Base-by-base conservation (phyloP, 169 alveolate species). In the Babesia divergens region DNA sequence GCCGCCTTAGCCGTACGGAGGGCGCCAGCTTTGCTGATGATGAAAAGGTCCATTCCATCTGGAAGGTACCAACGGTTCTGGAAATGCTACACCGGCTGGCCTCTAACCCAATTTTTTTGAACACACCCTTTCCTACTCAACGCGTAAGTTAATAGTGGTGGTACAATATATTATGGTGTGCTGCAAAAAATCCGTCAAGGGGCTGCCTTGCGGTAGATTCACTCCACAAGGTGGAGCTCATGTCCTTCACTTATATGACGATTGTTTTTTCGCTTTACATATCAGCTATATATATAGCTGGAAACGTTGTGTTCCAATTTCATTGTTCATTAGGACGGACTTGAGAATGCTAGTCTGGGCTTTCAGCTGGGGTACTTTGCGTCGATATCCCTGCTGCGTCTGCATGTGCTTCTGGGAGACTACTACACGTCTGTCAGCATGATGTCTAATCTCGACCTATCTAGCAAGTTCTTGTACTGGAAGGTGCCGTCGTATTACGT, bases 401-500 rank as follows among this genome's bases (percentile, higher is more conserved):
- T 90, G 29, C 83, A 90, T 65, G 91, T 90, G 32, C 65, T 86
- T 14, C 68, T 90, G 69, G 95, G 95, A 14, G 93, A 88, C 69
- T 91, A 88, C 79, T 68, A 81, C 74, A 79, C 83, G 6, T 92
- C 94, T 2, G 74, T 91, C 49, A 65, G 74, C 38, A 71, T 83
- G 42, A 90, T 86, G 3, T 74, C 92, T 8, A 26, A 56, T 24
- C 70, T 91, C 3, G 91, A 90, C 42, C 22, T 88, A 11, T 53
- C 89, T 26, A 79, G 89, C 42, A 79, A 86, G 52, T 71, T 81
- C 46, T 46, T 87, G 53, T 90, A 91, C 80, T 86, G 93, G 92
- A 86, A 82, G 68, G 92, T 90, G 3, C 93, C 94, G 9, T 74
- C 94, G 24, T 87, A 93, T 67, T 91, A 91, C 59, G 82, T 86